Evolutionary conservation across 2,329 filamentous ascomycete genomes (phyloP), one percentile per base, ranked within the genome.

Genomic region (Thielaviopsis musarum): DNA sequence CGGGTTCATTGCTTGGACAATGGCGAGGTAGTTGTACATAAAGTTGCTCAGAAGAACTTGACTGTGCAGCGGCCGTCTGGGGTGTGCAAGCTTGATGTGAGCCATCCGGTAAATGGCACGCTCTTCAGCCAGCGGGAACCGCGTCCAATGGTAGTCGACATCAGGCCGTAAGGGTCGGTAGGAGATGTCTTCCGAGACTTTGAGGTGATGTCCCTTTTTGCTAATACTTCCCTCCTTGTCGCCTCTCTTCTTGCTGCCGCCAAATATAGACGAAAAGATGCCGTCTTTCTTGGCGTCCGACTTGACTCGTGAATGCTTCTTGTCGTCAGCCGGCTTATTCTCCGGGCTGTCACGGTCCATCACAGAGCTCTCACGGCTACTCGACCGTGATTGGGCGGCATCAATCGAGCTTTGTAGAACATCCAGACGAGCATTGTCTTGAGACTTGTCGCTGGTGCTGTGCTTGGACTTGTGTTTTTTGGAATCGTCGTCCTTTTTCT

Each of bases 11-110:
- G 94, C 90, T 72, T 98, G 93, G 53, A 98, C 93, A 71, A 97
- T 98, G 63, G 93, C 93, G 64, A 98, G 80, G 70, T 98, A 98
- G 60, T 90, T 93, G 74, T 98, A 98, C 93, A 98, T 98, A 72
- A 98, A 98, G 70, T 98, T 98, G 72, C 91, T 96, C 65, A 98
- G 80, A 61, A 98, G 77, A 22, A 98, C 93, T 71, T 98, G 93
- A 62, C 91, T 96, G 68, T 95, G 86, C 57, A 98, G 74, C 49
- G 91, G 87, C 59, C 93, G 85, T 52, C 91, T 84, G 45, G 93
- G 93, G 68, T 98, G 97, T n/a, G 93, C 93, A 62, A 98, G 81
- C 72, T 98, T 98, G 73, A 97, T 94, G 69, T 98, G 93, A 19
- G 93, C 93, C 88, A 98, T 95, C 62, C 93, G 83, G 72, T 98